These are phyloP conservation scores for Wallacemonas sp. DNA, from an alignment of 208 protist species.

Conservation along the genomic window DNA sequence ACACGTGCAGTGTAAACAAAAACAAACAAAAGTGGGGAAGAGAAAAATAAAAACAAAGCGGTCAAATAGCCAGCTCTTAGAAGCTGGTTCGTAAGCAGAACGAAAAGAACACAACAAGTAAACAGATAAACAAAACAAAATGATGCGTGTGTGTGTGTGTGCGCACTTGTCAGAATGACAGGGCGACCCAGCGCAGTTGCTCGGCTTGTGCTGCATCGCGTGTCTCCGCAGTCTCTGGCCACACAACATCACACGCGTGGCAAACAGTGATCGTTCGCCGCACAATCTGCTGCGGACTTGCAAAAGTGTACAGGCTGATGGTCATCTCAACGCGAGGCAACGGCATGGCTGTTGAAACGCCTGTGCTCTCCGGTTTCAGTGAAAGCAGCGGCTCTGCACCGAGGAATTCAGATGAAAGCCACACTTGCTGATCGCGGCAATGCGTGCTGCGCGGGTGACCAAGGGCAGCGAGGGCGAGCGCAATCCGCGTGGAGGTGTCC, in stretches of 20 bases:
- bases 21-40: background rate
- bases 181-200: background rate
- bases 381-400: background rate
- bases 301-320: background rate
- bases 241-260: background rate
- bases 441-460: background rate
- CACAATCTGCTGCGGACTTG: background rate
- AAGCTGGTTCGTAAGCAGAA: too few species aligned
- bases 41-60: conserved; percentile 13
- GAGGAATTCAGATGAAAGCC: background rate
- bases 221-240: background rate
- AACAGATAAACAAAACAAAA: background rate
- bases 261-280: background rate
- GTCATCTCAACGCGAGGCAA: background rate
- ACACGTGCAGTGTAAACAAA: background rate
- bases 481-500: background rate
- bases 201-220: background rate
- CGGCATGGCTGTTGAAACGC: too few species aligned
- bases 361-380: background rate
- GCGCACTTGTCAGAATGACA: background rate
- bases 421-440: background rate
- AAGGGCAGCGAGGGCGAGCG: background rate
- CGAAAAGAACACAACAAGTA: conserved; percentile 12
- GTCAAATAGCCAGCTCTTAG: too few species aligned
- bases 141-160: background rate